These are phyloP conservation scores for Fraxinus angustifolia DNA, from an alignment of 305 asterid genomes.

Conservation along the genomic window DNA sequence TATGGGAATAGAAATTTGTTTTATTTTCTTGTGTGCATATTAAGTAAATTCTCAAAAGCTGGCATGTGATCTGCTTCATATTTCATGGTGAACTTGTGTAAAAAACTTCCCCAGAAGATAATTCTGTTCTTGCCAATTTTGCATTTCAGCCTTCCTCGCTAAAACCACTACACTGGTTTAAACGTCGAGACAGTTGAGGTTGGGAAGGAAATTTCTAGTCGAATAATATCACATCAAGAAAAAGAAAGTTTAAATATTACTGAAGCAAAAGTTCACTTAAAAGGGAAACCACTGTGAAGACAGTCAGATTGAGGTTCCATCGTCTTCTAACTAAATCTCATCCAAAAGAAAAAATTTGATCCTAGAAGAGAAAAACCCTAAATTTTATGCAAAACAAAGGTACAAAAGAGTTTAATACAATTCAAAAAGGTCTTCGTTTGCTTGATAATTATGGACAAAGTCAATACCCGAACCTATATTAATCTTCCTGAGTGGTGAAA, in stretches of 20 bases:
- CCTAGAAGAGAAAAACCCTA: not conserved
- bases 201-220: not conserved
- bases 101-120: not conserved
- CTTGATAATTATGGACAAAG: constrained; percentile 77
- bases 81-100: not conserved
- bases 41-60: not conserved
- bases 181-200: not conserved
- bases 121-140: not conserved
- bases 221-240: not conserved
- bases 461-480: constrained; percentile 91
- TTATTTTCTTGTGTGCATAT: not conserved
- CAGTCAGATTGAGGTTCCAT: constrained; percentile 7
- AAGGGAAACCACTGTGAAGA: constrained; percentile 9
- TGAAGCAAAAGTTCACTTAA: not conserved
- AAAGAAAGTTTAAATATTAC: not conserved
- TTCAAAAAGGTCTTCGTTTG: constrained; percentile 34
- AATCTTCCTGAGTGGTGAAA: constrained; percentile 24
- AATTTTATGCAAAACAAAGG: not conserved
- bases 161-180: not conserved
- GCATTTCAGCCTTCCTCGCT: not conserved
- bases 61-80: not conserved
- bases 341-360: constrained; percentile 14
- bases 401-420: constrained; percentile 17
- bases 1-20: not conserved
- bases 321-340: constrained; percentile 14